These are phyloP conservation scores for Xylaria sp. DNA, from an alignment of 2,329 filamentous ascomycete species.

Conservation along the genomic window DNA sequence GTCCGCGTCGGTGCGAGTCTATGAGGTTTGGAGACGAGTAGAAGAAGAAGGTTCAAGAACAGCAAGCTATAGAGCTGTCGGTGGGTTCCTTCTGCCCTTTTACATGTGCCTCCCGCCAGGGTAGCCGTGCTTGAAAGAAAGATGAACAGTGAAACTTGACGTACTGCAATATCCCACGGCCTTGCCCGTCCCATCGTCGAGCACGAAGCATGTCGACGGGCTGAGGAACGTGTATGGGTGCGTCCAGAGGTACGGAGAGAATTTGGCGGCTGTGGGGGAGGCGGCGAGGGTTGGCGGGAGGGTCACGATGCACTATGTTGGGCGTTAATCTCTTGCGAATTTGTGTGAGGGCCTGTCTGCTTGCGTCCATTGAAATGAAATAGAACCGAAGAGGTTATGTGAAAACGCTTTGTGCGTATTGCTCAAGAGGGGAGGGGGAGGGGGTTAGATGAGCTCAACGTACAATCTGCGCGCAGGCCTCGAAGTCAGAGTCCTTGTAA, in stretches of 20 bases:
- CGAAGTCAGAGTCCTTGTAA: constrained; percentile 48
- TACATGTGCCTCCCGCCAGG: too few relatives aligned
- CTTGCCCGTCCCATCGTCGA: constrained; percentile 52
- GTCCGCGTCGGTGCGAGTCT: too few relatives aligned
- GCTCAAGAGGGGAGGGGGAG: too few relatives aligned
- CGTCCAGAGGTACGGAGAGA: constrained; percentile 58
- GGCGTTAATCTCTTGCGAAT: constrained; percentile 5
- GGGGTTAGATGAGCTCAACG: constrained; percentile 10
- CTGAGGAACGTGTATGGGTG: constrained; percentile 56
- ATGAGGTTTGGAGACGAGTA: background rate
- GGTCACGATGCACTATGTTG: constrained; percentile 52
- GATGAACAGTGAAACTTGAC: constrained; percentile 12
- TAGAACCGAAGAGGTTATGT: too few relatives aligned
- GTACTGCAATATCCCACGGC: constrained; percentile 59
- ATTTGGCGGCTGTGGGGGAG: constrained; percentile 43
- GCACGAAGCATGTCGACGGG: constrained; percentile 52
- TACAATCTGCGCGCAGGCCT: constrained; percentile 50
- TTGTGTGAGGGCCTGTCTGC: background rate
- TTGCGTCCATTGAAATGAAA: too few relatives aligned
- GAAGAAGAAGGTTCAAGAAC: too few relatives aligned
- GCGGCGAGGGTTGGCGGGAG: constrained; percentile 50
- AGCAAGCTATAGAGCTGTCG: too few relatives aligned
- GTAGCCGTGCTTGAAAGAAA: background rate
- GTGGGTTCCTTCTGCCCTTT: too few relatives aligned
- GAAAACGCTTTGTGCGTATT: background rate